These are phyloP conservation scores for Fusarium lateritium DNA, from an alignment of 2,329 filamentous ascomycete genomes.

Conservation along the genomic window DNA sequence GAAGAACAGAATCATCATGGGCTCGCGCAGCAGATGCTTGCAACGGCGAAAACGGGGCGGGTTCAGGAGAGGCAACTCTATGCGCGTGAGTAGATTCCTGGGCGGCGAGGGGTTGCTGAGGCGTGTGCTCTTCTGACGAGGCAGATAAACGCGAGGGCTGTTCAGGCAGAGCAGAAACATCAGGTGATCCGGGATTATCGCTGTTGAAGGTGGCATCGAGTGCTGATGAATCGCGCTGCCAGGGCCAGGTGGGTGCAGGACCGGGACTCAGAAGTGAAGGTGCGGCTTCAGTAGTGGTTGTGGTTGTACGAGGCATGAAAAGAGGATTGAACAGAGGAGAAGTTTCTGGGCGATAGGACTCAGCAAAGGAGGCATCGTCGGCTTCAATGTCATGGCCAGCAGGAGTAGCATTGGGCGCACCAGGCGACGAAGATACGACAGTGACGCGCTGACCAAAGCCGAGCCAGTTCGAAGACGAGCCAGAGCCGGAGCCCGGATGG, in stretches of 20 bases:
- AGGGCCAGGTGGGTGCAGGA: conserved; percentile 32
- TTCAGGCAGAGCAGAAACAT: conserved; percentile 1
- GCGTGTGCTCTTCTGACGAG: neutral
- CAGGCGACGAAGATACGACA: conserved; percentile 38
- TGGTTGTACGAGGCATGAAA: conserved; percentile 17
- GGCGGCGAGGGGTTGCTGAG: neutral
- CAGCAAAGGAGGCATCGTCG: conserved; percentile 47
- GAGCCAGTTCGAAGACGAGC: conserved; percentile 35
- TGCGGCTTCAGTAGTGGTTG: conserved; percentile 20
- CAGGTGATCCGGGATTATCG: conserved; percentile 24
- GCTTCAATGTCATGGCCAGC: conserved; percentile 13
- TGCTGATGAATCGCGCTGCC: conserved; percentile 36
- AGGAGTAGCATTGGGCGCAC: conserved; percentile 26
- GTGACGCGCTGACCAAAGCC: conserved; percentile 37
- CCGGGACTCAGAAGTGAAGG: conserved; percentile 24
- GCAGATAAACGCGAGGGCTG: conserved; percentile 24
- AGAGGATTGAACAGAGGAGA: conserved; percentile 46
- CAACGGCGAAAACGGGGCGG: conserved; percentile 10
- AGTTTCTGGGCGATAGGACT: conserved; percentile 44
- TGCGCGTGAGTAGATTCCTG: neutral
- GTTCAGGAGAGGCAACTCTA: conserved; percentile 3
- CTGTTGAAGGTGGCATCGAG: conserved; percentile 19
- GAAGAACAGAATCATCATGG: neutral
- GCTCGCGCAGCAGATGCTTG: conserved; percentile 15
- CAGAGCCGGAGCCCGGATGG: conserved; percentile 28